phyloP scores from a whole-genome alignment of 2,329 filamentous ascomycete genomes.

The Cytospora schulzeri region DNA sequence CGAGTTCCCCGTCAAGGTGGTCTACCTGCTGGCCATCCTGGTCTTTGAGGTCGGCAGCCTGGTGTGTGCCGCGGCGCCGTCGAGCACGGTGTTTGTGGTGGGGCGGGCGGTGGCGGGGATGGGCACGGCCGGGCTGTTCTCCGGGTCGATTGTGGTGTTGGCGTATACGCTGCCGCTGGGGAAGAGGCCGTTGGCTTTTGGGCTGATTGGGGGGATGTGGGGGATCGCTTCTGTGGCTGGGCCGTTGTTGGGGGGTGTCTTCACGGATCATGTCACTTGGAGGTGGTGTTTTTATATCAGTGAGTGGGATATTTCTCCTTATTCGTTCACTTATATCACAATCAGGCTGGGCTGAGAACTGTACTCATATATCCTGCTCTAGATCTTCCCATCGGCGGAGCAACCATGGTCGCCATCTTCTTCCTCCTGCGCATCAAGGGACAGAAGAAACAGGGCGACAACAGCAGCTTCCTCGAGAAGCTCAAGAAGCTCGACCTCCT shows the following conservation, averaged over 20 bases:
- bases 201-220: slow-evolving; percentile 58
- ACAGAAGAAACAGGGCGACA: slow-evolving; percentile 33
- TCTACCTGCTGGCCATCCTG: slow-evolving; percentile 44
- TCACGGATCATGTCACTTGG: slow-evolving; percentile 53
- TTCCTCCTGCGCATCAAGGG: slow-evolving; percentile 47
- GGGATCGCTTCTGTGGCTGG: slow-evolving; percentile 53
- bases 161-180: slow-evolving; percentile 53
- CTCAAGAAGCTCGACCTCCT: slow-evolving; percentile 51
- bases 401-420: slow-evolving; percentile 51
- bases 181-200: slow-evolving; percentile 57
- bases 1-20: slow-evolving; percentile 51
- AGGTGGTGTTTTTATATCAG: slow-evolving; percentile 53
- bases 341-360: background rate
- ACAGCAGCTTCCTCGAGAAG: slow-evolving; percentile 38
- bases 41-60: slow-evolving; percentile 40
- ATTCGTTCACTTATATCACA: background rate
- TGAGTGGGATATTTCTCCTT: slow-evolving; percentile 21
- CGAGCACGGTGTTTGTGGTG: slow-evolving; percentile 52
- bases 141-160: slow-evolving; percentile 52
- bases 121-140: slow-evolving; percentile 54
- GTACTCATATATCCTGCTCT: background rate
- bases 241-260: slow-evolving; percentile 52
- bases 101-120: slow-evolving; percentile 55
- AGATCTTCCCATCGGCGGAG: slow-evolving; percentile 46
- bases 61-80: slow-evolving; percentile 46